Conservation (phyloP, 2,329 filamentous ascomycete species). For the Tolypocladium nubicola region DNA sequence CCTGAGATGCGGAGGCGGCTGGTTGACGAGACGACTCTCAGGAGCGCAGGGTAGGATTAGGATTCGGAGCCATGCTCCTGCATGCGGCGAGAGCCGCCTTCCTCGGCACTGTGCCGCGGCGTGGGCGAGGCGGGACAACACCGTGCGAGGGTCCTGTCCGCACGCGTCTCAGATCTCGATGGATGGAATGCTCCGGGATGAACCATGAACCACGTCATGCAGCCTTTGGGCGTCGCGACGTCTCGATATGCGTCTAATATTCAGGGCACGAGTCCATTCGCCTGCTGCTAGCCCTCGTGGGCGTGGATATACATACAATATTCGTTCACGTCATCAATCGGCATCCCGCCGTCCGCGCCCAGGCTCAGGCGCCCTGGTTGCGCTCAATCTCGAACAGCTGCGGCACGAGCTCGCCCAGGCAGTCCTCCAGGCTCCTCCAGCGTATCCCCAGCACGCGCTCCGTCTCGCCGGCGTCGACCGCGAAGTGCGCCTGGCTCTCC, state of each 20-base stretch:
- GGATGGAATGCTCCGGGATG: background rate
- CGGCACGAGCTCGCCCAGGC: slow-evolving; percentile 37
- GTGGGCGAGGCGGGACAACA: background rate
- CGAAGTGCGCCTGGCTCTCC: slow-evolving; percentile 25
- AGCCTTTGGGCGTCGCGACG: no score
- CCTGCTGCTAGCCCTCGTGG: background rate
- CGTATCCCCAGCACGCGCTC: slow-evolving; percentile 39
- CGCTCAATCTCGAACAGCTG: slow-evolving; percentile 15
- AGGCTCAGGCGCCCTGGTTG: no score
- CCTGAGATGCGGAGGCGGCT: background rate
- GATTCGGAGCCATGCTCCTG: background rate
- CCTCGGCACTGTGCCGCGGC: background rate
- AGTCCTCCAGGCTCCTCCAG: slow-evolving; percentile 37
- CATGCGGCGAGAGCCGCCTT: background rate
- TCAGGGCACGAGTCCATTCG: background rate
- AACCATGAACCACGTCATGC: background rate
- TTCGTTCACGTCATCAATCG: background rate
- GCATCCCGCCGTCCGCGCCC: background rate
- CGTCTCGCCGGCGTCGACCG: slow-evolving; percentile 38
- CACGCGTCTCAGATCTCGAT: background rate
- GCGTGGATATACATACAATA: background rate
- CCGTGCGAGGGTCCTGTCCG: background rate
- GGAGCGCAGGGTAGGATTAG: background rate
- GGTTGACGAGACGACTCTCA: background rate
- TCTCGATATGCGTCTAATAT: no score